Conservation (phyloP, 805 yeast species). For the Pichia kluyveri region DNA sequence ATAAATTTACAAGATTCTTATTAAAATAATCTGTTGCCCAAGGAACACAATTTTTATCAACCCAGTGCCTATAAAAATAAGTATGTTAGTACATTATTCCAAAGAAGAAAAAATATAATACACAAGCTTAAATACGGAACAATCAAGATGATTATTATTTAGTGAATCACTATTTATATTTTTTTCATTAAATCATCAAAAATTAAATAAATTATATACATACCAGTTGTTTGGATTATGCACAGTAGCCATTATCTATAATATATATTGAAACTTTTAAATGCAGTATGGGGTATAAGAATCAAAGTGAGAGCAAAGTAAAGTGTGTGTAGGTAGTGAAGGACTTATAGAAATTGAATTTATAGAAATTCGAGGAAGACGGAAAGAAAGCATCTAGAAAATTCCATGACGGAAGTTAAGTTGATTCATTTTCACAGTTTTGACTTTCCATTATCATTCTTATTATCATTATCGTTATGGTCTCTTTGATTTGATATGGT, state of each 20-base stretch:
- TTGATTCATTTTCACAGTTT: too few species aligned
- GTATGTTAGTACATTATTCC: too few species aligned
- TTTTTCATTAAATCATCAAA: not conserved
- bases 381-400: not conserved
- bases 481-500: not conserved
- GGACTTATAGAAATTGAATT: too few species aligned
- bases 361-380: not conserved
- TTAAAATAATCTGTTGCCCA: conserved; percentile 80
- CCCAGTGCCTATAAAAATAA: conserved; percentile 71
- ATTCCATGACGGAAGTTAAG: not conserved
- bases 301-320: too few species aligned
- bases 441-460: not conserved
- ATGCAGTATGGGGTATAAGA: too few species aligned
- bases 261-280: not conserved
- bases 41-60: conserved; percentile 87
- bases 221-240: conserved; percentile 91
- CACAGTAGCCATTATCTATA: conserved; percentile 56
- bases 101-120: too few species aligned
- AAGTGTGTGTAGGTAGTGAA: too few species aligned
- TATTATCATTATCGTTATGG: too few species aligned
- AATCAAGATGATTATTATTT: too few species aligned
- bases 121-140: not conserved
- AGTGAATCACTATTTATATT: not conserved
- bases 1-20: conserved; percentile 44
- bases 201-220: conserved; percentile 3